Evolutionary conservation across 345 rosid species (phyloP), one percentile per base, ranked within the genome.

Genomic region (Brassica incana): DNA sequence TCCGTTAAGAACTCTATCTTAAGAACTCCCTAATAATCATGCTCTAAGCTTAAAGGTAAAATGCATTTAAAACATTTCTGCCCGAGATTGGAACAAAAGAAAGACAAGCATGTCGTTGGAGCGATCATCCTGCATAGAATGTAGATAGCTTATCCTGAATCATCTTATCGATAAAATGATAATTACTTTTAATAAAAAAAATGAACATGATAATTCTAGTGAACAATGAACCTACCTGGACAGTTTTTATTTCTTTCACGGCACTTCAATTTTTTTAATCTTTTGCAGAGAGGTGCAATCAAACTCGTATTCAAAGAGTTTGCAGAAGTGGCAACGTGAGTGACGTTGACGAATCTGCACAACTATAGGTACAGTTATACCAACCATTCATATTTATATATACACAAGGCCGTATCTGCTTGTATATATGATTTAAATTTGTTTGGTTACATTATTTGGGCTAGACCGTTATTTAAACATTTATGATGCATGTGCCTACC

Each of bases 401-500:
- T 6, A 63, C 30, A 76, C 29, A 63, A 29, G 25, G 30, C n/a
- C 11, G 71, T 64, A 2, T 67, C 4, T 67, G 11, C 14, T 67
- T 60, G 20, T 43, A 63, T 36, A 3, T 65, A 61, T 74, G 30
- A 63, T 64, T 75, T 70, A 33, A 38, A 80, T 45, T 30, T 56
- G 65, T 29, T 76, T 52, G 20, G 8, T 76, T 60, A 32, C 73
- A 76, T 76, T 76, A 65, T 76, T 72, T 65, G 75, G 33, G 35
- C 65, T 59, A 45, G 14, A 65, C 65, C 65, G 59, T 60, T 72
- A 56, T 23, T 23, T 23, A 23, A 59, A 23, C 74, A 81, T 76
- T 81, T 71, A 81, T 81, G 80, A 76, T 33, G 74, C 77, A 81
- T 76, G 81, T 76, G 84, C 76, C 67, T 54, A 75, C 76, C 62